Evolutionary conservation across 73 alveolate genomes (phyloP), one percentile per base, ranked within the genome.

Genomic region (Stentor roeselii): DNA sequence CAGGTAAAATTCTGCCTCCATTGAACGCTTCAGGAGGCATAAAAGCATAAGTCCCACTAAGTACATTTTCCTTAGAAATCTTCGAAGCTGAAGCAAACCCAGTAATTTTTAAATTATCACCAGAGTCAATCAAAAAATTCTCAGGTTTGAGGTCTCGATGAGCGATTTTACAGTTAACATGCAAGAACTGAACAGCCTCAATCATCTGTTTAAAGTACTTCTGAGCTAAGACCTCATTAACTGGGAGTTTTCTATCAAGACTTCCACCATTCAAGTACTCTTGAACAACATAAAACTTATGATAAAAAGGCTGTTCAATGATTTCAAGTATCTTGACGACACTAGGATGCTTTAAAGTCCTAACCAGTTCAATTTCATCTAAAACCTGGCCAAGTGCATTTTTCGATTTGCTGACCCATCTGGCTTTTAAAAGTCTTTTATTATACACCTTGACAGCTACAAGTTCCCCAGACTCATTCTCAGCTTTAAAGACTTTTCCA

Each of bases 101-200:
- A 21, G 80, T 27, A 21, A 67, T n/a, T 67, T 67, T 67, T 34
- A 67, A 32, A 87, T 94, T 94, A 83, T 90, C 88, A 78, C 92
- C 83, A 27, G 85, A 82, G 83, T 94, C 98, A 36, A 94, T 41
- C 75, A 94, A 90, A 59, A 94, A 75, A 83, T 92, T 92, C 85
- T 94, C 97, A 27, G 95, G 95, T 59, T 90, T 93, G 36, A 93
- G 82, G 75, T 93, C 95, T 32, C 96, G 60, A 42, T 93, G 98
- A 34, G 86, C 87, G 39, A 88, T 74, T 30, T 89, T 85, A 34
- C n/a, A 31, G 3, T 74, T 50, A 11, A 36, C 76, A 76, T 90
- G 92, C 35, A 87, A 67, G 40, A 58, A 83, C 3, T 87, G 84
- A 34, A 87, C 0, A 40, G 88, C 89, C 21, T 32, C 37, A 21